Evolutionary conservation across 1,284 basidiomycete species (phyloP), one percentile per base, ranked within the genome.

Genomic region (Pseudozyma tsukubaensis): DNA sequence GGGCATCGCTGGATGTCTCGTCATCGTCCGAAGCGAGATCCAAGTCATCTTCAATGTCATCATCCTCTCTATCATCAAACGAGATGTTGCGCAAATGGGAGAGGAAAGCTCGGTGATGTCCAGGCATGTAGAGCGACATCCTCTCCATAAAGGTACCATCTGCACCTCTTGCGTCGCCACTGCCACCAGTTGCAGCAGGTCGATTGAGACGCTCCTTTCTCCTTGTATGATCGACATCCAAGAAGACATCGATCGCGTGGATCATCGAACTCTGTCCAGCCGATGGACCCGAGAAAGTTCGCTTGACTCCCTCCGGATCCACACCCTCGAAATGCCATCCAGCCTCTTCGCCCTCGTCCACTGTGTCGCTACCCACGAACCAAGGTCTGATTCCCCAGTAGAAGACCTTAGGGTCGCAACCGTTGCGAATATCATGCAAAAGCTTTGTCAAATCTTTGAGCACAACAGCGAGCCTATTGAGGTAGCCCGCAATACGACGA

Each of bases 241-340:
- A 87, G 86, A 97, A 97, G 49, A 92, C 88, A 83, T 97, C 94
- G 49, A 97, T 87, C 0, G 93, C 90, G 81, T 97, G 94, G 47
- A 97, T 90, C 54, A 97, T 87, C 12, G 92, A 88, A 84, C 92
- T 94, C 86, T 97, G 94, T 1, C 93, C 95, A 0, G 94, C 95
- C 76, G 91, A 93, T 0, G 95, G 92, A 0, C 94, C 94, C 0
- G 92, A 89, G 78, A 92, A 88, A 45, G 77, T 66, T 61, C 85
- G 81, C 50, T 74, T 71, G 34, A 66, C 54, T 3, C 76, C 80
- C 11, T 77, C 87, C 16, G 87, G 86, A 16, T 90, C 88, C 4
- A 92, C 85, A 1, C 93, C 93, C 68, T 94, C 90, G 78, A 93
- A 97, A 8, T 89, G 80, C 94, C 95, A 99, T 49, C 88, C 89